phyloP scores from a whole-genome alignment of 768 basidiomycete species.

The Amanita exitialis region DNA sequence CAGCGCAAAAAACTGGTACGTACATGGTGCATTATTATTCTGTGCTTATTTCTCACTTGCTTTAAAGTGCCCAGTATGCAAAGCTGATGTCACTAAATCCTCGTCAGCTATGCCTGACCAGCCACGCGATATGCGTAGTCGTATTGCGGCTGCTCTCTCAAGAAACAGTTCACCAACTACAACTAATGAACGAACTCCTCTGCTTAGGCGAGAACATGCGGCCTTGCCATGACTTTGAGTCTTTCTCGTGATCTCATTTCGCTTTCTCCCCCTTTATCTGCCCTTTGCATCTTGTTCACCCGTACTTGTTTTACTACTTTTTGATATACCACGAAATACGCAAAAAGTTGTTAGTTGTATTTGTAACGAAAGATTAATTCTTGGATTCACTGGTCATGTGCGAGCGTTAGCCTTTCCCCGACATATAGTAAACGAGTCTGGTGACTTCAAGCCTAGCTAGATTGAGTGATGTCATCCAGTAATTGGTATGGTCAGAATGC shows the following conservation, averaged over 20 bases:
- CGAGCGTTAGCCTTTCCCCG: too few relatives aligned
- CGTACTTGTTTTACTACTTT: neutral
- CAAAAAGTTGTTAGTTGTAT: neutral
- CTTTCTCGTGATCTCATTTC: neutral
- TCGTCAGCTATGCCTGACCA: conserved; percentile 13
- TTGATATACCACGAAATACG: neutral
- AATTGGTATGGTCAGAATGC: too few relatives aligned
- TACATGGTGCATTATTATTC: conserved; percentile 4
- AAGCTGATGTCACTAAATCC: conserved; percentile 81
- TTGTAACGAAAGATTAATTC: neutral
- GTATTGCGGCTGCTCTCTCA: conserved; percentile 11
- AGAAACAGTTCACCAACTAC: conserved; percentile 8
- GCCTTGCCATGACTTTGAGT: neutral
- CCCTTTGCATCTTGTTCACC: neutral
- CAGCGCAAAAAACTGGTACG: conserved; percentile 86
- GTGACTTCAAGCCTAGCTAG: too few relatives aligned
- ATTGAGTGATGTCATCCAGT: too few relatives aligned
- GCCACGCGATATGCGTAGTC: conserved; percentile 5
- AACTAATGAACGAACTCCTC: conserved; percentile 30
- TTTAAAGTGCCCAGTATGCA: conserved; percentile 80
- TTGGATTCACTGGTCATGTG: too few relatives aligned
- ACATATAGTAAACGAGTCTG: too few relatives aligned
- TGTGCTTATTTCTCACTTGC: conserved; percentile 4
- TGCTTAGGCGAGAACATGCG: conserved; percentile 14
- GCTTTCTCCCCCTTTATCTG: neutral